Evolutionary conservation across 176 grass and related monocot genomes (phyloP), one percentile per base, ranked within the genome.

Genomic region (Areca catechu): DNA sequence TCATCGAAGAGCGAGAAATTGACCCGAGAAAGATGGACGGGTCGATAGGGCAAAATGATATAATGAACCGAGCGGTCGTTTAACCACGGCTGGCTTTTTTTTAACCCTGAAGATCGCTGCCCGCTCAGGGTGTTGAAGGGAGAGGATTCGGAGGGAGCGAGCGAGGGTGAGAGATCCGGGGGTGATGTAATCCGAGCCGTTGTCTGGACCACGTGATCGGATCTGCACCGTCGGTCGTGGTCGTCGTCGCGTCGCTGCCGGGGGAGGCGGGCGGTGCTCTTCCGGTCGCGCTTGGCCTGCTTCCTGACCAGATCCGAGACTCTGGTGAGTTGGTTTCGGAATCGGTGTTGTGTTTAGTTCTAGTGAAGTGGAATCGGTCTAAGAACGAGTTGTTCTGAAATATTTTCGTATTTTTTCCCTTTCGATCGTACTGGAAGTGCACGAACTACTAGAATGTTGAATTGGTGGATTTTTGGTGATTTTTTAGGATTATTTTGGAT

Each of bases 81-180:
- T 81, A 85, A 89, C 84, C 67, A 62, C 62, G 84, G 81, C 65
- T 93, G 80, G 61, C 60, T 48, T 17, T 67, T 74, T 79, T 89
- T 27, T 27, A 27, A 83, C 78, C 77, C 81, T 1, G 30, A 34
- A 1, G 30, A 71, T 76, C 89, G 27, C 68, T 51, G 7, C 71
- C 74, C 84, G 27, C 68, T 51, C 50, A 56, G 24, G 52, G 67
- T 88, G 74, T 62, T 79, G 62, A 68, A 51, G 37, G 53, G 53
- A 49, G 49, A 16, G 30, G 56, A 69, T 54, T 62, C 25, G 48
- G 74, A 29, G 30, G 37, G 22, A 53, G 54, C 12, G 73, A 67
- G 57, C 4, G 16, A 60, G 22, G 51, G 30, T 9, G 15, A 19
- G 54, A 21, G 49, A 56, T 23, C 49, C 50, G 60, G 71, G 61